phyloP scores from a whole-genome alignment of 106 monocot genomes.

The Dendrobium chrysotoxum region DNA sequence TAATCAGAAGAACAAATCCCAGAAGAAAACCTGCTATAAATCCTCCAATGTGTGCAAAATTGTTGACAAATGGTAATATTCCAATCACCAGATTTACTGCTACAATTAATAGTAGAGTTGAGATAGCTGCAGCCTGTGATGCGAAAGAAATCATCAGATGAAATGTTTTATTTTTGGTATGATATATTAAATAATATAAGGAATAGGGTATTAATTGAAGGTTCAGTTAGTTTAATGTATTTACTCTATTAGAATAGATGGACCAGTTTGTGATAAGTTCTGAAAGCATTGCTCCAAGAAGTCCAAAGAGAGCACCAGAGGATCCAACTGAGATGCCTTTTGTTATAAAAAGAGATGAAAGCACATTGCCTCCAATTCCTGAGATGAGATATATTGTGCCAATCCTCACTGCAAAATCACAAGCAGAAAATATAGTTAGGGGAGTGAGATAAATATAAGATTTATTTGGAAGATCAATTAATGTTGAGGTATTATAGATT shows the following conservation, averaged over 20 bases:
- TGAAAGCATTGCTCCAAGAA: constrained; percentile 72
- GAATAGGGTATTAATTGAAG: no score
- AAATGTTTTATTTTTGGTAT: no score
- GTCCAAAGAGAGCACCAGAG: constrained; percentile 73
- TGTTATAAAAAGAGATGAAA: constrained; percentile 48
- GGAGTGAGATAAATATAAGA: not conserved
- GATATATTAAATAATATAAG: no score
- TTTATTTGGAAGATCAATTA: not conserved
- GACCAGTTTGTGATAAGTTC: constrained; percentile 71
- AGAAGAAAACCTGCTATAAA: constrained; percentile 51
- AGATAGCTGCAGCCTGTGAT: constrained; percentile 32
- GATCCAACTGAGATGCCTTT: constrained; percentile 65
- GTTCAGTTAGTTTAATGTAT: not conserved
- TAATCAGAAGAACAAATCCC: constrained; percentile 47
- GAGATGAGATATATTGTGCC: constrained; percentile 52
- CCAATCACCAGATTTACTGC: constrained; percentile 53
- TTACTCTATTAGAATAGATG: constrained; percentile 54
- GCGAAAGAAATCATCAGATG: not conserved
- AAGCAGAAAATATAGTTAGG: not conserved
- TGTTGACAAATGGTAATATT: constrained; percentile 50
- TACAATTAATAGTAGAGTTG: constrained; percentile 39
- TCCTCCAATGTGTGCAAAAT: constrained; percentile 61
- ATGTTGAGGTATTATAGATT: no score
- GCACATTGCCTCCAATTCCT: constrained; percentile 53
- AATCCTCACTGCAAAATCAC: constrained; percentile 42